Percentiles rank a stretch among this genome's conserved stretches.
Conservation (phyloP, 805 yeast genomes). For the Saccharomycopsis fodiens region DNA sequence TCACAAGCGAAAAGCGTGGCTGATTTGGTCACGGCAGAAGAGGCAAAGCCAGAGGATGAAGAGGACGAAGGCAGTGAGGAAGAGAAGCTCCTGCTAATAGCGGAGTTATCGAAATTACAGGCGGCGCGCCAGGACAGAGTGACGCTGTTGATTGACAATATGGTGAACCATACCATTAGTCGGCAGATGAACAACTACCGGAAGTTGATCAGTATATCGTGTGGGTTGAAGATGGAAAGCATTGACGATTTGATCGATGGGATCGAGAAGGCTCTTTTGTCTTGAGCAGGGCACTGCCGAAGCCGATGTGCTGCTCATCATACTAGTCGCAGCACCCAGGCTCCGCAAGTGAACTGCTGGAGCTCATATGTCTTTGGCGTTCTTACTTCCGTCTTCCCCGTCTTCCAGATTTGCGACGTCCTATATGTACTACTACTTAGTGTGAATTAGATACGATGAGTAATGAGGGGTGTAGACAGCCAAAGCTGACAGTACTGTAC, state of each 20-base stretch:
- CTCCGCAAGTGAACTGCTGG: no score
- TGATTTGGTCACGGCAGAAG: slow-evolving; percentile 26
- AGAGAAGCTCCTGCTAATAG: slow-evolving; percentile 26
- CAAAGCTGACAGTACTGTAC: no score
- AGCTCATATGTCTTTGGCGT: no score
- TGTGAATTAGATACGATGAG: no score
- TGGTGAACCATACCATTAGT: slow-evolving; percentile 36
- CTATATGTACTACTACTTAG: no score
- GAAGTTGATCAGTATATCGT: slow-evolving; percentile 64
- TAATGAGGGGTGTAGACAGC: no score
- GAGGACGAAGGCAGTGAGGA: slow-evolving; percentile 21
- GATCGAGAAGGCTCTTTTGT: slow-evolving; percentile 37
- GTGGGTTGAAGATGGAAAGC: slow-evolving; percentile 73
- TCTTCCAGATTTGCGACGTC: no score
- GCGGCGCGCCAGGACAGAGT: slow-evolving; percentile 38
- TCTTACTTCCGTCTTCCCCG: no score
- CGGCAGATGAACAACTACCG: slow-evolving; percentile 72
- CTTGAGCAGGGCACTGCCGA: background rate
- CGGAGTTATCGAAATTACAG: slow-evolving; percentile 47
- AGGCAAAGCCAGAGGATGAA: slow-evolving; percentile 14
- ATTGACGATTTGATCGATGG: slow-evolving; percentile 79
- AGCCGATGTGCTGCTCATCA: no score
- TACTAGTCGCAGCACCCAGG: no score
- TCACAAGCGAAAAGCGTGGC: slow-evolving; percentile 31
- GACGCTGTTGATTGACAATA: slow-evolving; percentile 44